Conservation (phyloP, 2,329 filamentous ascomycete genomes). For the Colletotrichum siamense region DNA sequence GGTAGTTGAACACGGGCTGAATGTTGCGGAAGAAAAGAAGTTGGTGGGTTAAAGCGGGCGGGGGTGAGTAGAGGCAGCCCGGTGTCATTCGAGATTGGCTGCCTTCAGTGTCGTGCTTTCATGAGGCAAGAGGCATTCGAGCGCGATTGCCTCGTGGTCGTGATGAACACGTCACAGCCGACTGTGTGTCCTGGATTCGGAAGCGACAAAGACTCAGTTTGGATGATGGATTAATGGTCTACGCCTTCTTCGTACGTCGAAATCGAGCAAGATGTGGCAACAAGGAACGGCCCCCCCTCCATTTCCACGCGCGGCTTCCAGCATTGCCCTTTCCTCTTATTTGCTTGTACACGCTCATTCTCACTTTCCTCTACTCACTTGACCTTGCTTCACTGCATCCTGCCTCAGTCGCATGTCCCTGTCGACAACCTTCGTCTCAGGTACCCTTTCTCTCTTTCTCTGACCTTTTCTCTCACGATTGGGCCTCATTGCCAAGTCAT, state of each 20-base stretch:
- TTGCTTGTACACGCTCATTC: background rate
- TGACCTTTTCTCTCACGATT: no score
- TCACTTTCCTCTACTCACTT: background rate
- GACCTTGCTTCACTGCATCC: accelerated
- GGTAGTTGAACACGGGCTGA: background rate
- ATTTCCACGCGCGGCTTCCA: background rate
- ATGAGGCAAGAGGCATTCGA: background rate
- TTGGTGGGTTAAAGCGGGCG: background rate
- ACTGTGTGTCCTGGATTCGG: no score
- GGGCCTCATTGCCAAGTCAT: background rate
- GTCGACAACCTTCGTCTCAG: background rate
- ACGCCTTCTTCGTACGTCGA: background rate
- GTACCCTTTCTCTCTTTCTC: accelerated
- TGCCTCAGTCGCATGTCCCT: background rate
- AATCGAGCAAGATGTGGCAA: background rate
- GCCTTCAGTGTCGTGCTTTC: background rate
- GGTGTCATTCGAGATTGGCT: background rate
- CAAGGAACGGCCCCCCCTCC: background rate
- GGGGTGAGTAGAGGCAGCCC: background rate
- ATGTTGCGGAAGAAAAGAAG: background rate
- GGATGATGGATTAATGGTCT: background rate
- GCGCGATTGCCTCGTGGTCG: background rate
- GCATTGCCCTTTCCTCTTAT: background rate
- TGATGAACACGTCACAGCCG: accelerated
- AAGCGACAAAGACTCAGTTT: background rate